Evolutionary conservation across 2,329 filamentous ascomycete species (phyloP).

Genomic region (Parastagonospora avenae): DNA sequence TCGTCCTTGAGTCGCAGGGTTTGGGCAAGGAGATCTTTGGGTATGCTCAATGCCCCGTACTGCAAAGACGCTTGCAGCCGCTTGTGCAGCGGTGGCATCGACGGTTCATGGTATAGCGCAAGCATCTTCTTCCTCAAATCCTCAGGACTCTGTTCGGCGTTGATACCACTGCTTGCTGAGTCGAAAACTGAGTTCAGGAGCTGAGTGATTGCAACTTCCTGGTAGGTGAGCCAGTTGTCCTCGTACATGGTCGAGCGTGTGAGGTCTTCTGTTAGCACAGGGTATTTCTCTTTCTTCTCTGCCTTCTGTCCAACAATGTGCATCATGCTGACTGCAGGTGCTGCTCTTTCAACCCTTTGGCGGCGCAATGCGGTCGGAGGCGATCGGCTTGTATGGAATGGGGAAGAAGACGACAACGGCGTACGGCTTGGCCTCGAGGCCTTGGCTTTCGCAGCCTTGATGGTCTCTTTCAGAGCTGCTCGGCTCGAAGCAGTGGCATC

Average conservation of each 20-base stretch:
- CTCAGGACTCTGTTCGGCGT: slow-evolving; percentile 34
- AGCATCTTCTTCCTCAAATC: slow-evolving; percentile 57
- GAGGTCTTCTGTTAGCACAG: slow-evolving; percentile 60
- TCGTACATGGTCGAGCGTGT: slow-evolving; percentile 64
- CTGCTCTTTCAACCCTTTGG: slow-evolving; percentile 26
- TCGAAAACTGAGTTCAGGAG: slow-evolving; percentile 63
- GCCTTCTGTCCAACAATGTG: slow-evolving; percentile 38
- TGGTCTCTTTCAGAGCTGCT: slow-evolving; percentile 28
- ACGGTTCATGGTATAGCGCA: slow-evolving; percentile 58
- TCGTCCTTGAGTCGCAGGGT: slow-evolving; percentile 59
- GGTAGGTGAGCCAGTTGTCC: slow-evolving; percentile 66
- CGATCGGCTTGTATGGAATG: slow-evolving; percentile 43
- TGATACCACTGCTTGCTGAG: slow-evolving; percentile 33
- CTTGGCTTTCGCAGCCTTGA: slow-evolving; percentile 32
- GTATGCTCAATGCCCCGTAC: slow-evolving; percentile 62
- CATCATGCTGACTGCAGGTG: slow-evolving; percentile 40
- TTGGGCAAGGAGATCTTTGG: slow-evolving; percentile 56
- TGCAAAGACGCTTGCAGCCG: slow-evolving; percentile 63
- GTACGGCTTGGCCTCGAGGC: slow-evolving; percentile 23
- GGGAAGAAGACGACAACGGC: slow-evolving; percentile 40
- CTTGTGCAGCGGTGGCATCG: slow-evolving; percentile 59
- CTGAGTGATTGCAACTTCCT: slow-evolving; percentile 66
- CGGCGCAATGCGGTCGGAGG: slow-evolving; percentile 42
- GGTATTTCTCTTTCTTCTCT: slow-evolving; percentile 50
- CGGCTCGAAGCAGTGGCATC: slow-evolving; percentile 37